Evolutionary conservation across 2,329 filamentous ascomycete genomes (phyloP).

Genomic region (Ophiostoma angusticollis): DNA sequence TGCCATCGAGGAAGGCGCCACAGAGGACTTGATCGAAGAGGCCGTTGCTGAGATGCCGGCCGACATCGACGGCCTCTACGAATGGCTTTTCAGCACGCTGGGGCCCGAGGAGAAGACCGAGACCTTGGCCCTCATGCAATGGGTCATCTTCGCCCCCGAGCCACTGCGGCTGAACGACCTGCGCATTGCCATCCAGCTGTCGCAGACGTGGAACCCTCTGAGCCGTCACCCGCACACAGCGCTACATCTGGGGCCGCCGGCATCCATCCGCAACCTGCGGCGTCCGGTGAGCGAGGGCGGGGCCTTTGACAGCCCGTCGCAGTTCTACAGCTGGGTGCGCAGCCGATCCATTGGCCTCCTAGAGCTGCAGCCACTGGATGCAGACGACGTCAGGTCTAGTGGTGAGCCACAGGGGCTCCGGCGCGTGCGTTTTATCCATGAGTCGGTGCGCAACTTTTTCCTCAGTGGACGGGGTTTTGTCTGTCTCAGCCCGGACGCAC

Average conservation of each 20-base stretch:
- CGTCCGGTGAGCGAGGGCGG: slow-evolving; percentile 5
- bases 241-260: slow-evolving; percentile 16
- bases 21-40: slow-evolving; percentile 22
- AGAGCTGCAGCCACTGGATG: slow-evolving; percentile 17
- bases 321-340: slow-evolving; percentile 21
- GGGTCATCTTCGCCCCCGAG: slow-evolving; percentile 22
- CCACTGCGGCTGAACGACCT: slow-evolving; percentile 23
- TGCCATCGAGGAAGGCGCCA: slow-evolving; percentile 22
- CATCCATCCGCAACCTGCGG: slow-evolving; percentile 17
- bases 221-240: slow-evolving; percentile 13
- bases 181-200: slow-evolving; percentile 20
- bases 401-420: slow-evolving; percentile 20
- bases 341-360: slow-evolving; percentile 22
- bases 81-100: slow-evolving; percentile 23
- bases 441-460: slow-evolving; percentile 22
- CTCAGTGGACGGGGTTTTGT: slow-evolving; percentile 21
- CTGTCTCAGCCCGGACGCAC: slow-evolving; percentile 13
- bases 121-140: slow-evolving; percentile 22
- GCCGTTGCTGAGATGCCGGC: slow-evolving; percentile 21
- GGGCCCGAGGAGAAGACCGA: slow-evolving; percentile 19
- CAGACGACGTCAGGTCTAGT: slow-evolving; percentile 7
- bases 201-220: slow-evolving; percentile 12
- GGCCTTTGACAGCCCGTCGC: slow-evolving; percentile 18
- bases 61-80: slow-evolving; percentile 22
- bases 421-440: slow-evolving; percentile 20